Conservation (phyloP, 257 asterid species). For the Solanum phureja region DNA sequence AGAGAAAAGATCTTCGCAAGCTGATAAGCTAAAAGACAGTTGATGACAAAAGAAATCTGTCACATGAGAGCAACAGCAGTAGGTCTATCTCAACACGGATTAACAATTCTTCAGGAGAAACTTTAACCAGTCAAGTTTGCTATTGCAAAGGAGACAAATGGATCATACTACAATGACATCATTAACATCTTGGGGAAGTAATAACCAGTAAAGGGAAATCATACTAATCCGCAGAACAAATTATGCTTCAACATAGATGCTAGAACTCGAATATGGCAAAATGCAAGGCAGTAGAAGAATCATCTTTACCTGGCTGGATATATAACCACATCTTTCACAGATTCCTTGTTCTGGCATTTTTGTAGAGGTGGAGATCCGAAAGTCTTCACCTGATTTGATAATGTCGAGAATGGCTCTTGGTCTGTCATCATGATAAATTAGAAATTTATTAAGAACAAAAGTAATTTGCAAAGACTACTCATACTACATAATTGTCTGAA, state of each 20-base stretch:
- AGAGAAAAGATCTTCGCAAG: neutral
- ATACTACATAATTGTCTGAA: neutral
- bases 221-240: neutral
- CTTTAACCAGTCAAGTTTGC: neutral
- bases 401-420: conserved; percentile 93
- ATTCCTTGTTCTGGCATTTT: conserved; percentile 98
- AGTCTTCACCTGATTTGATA: conserved; percentile 92
- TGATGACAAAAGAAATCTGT: neutral
- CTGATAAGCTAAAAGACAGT: neutral
- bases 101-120: neutral
- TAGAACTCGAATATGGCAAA: neutral
- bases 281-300: neutral
- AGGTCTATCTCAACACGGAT: neutral
- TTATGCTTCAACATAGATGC: neutral
- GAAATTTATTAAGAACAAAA: neutral
- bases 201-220: neutral
- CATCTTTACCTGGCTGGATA: conserved; percentile 82
- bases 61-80: neutral
- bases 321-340: conserved; percentile 92
- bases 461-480: neutral
- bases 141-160: neutral
- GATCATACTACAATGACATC: neutral
- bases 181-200: neutral
- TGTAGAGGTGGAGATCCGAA: conserved; percentile 75
- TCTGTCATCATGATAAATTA: conserved; percentile 21